Conservation (phyloP, 2,329 filamentous ascomycete genomes). For the Penicillium sp. region DNA sequence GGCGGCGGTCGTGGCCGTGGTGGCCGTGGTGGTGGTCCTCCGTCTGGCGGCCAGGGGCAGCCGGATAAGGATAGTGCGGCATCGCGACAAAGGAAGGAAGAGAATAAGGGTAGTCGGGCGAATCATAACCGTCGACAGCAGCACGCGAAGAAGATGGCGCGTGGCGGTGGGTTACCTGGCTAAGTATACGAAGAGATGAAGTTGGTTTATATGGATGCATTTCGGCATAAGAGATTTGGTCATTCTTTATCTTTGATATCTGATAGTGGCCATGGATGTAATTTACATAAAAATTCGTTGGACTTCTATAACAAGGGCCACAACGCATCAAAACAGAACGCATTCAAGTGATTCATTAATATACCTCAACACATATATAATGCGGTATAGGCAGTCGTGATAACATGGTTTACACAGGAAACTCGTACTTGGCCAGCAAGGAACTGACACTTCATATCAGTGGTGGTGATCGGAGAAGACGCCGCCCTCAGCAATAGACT, state of each 20-base stretch:
- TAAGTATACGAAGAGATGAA: slow-evolving; percentile 8
- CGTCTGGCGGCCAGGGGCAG: slow-evolving; percentile 57
- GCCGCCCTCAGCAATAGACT: slow-evolving; percentile 38
- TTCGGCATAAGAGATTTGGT: neutral
- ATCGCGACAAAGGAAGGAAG: slow-evolving; percentile 74
- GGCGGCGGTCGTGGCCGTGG: slow-evolving; percentile 50
- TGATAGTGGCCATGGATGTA: neutral
- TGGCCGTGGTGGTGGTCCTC: slow-evolving; percentile 8
- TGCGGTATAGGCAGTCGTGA: slow-evolving; percentile 7
- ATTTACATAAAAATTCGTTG: neutral
- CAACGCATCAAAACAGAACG: slow-evolving; percentile 1
- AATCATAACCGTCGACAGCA: slow-evolving; percentile 84
- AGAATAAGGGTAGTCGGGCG: slow-evolving; percentile 75
- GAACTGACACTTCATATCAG: slow-evolving; percentile 5
- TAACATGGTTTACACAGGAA: neutral
- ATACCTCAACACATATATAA: neutral
- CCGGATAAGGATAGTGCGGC: slow-evolving; percentile 69
- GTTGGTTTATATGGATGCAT: neutral
- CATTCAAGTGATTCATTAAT: slow-evolving; percentile 16
- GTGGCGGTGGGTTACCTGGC: slow-evolving; percentile 49
- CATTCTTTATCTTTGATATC: neutral
- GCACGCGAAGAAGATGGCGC: slow-evolving; percentile 61
- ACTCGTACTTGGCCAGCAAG: slow-evolving; percentile 14
- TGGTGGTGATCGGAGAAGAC: slow-evolving; percentile 37
- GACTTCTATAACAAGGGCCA: neutral